Conservation (phyloP, 2,329 filamentous ascomycete genomes). For the Microdochium bolleyi region DNA sequence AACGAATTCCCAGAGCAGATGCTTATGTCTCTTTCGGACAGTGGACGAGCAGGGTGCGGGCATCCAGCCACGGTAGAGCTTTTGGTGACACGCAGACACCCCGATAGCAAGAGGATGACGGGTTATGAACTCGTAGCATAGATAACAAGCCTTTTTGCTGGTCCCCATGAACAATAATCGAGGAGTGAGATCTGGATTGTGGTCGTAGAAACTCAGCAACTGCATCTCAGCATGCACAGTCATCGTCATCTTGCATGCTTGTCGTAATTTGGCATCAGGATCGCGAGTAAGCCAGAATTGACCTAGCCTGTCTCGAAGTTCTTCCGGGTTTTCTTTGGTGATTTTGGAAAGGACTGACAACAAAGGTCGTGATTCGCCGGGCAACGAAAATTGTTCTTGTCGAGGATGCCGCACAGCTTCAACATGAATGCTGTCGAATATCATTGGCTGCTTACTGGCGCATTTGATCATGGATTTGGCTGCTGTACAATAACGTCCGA, state of each 20-base stretch:
- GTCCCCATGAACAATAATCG: slow-evolving; percentile 13
- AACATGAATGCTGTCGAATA: no score
- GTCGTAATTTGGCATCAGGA: slow-evolving; percentile 9
- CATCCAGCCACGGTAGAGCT: slow-evolving; percentile 15
- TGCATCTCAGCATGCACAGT: slow-evolving; percentile 16
- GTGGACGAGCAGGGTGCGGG: slow-evolving; percentile 1
- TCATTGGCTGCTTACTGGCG: neutral
- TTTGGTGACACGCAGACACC: slow-evolving; percentile 15
- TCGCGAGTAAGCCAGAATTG: slow-evolving; percentile 9
- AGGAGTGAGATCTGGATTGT: slow-evolving; percentile 8
- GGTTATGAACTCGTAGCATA: slow-evolving; percentile 12
- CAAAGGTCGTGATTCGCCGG: no score
- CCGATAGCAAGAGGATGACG: slow-evolving; percentile 9
- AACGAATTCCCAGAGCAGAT: neutral
- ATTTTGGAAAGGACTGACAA: no score
- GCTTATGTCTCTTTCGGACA: neutral
- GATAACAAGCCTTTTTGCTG: slow-evolving; percentile 17
- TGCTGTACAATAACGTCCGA: slow-evolving; percentile 1
- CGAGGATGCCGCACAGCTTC: no score
- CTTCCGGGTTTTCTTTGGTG: neutral
- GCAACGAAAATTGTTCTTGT: no score
- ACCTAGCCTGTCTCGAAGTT: slow-evolving; percentile 2
- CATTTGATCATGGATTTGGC: neutral
- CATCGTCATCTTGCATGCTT: slow-evolving; percentile 7
- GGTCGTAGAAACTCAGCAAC: slow-evolving; percentile 15